Base-by-base conservation (phyloP, 2,329 filamentous ascomycete genomes). In the Cercospora zeae-maydis region DNA sequence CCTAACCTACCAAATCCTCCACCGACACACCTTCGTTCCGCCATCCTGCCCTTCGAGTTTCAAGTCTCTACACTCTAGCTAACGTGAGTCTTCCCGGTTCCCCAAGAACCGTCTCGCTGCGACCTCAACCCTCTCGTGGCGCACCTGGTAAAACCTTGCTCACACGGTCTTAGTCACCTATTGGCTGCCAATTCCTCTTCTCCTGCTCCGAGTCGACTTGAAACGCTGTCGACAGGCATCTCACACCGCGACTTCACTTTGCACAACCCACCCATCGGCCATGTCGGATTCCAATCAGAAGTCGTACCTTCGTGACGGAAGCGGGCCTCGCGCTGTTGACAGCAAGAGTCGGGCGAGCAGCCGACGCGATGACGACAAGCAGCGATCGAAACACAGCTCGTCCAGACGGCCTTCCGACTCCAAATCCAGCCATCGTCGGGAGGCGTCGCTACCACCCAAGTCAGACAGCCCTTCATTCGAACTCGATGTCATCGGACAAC, bases 401-500 rank as follows among this genome's bases (percentile, higher is more conserved):
- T 66, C 64, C 4, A 56, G 61, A 42, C 64, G 70, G 31, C 66
- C 66, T 4, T 69, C 70, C 19, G 72, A 70, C 59, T 71, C 69
- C 33, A 70, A 72, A 16, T 64, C 68, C 16, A 66, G 64, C 58
- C 69, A 70, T 58, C 65, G 69, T 45, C 63, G 67, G 42, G 70
- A 70, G 49, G 63, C 66, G 11, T 70, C 71, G 2, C 62, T 55
- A 42, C 45, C 24, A 58, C 57, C 51, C 56, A 33, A 53, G 36
- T 61, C 59, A 30, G 66, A 71, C 27, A 67, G 64, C 52, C 72
- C 71, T 8, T 63, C 56, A 3, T 74, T 73, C 61, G 70, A 72
- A 54, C 66, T 75, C 36, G 71, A 75, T 58, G 63, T 75, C 62
- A 74, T 74, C 30, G 70, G 67, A 10, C 73, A 74, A 59, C 73